phyloP scores from a whole-genome alignment of 2,329 filamentous ascomycete genomes.

The Trichoderma sp. region DNA sequence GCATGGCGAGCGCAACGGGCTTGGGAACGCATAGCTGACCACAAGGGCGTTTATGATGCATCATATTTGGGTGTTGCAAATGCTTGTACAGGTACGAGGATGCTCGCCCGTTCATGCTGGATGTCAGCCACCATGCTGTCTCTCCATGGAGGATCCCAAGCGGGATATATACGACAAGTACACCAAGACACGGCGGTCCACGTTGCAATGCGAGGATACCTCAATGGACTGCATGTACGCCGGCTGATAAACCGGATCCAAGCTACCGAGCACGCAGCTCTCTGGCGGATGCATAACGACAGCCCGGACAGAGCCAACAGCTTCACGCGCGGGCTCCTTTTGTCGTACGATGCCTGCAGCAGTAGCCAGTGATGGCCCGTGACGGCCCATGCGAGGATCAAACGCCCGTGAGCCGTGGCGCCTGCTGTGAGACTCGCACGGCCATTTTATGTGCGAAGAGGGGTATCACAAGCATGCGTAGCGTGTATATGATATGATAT shows the following conservation, averaged over 20 bases:
- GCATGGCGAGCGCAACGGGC: neutral
- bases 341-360: slow-evolving; percentile 21
- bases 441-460: neutral
- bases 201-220: neutral
- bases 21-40: slow-evolving; percentile 13
- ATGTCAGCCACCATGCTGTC: neutral
- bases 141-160: neutral
- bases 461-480: neutral
- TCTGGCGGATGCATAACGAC: neutral
- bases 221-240: too few relatives aligned
- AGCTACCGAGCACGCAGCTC: neutral
- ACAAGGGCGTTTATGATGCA: slow-evolving; percentile 10
- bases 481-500: neutral
- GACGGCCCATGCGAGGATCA: neutral
- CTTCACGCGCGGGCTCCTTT: neutral
- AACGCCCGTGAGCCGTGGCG: slow-evolving; percentile 8
- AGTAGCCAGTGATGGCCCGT: neutral
- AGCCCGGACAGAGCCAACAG: neutral
- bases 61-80: neutral
- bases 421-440: slow-evolving; percentile 9
- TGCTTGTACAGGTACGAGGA: neutral
- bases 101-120: neutral
- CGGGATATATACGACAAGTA: neutral
- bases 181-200: neutral
- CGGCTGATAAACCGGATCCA: neutral